These are phyloP conservation scores for Pseudogymnoascus sp. DNA, from an alignment of 2,329 filamentous ascomycete genomes.

Conservation along the genomic window DNA sequence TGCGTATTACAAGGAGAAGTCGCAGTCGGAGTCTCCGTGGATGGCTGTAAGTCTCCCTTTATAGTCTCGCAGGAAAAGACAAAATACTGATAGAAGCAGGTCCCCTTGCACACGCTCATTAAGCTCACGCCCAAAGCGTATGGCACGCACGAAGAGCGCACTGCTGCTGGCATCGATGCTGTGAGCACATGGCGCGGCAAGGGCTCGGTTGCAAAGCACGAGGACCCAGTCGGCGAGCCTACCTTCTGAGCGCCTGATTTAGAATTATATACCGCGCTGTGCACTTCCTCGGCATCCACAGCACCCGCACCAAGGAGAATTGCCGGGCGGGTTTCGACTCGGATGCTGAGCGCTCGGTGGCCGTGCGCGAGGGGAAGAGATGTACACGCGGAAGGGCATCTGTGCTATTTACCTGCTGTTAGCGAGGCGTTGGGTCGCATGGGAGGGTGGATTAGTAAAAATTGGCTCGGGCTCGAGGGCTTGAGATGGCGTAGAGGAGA, in stretches of 20 bases:
- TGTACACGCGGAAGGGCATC: background rate
- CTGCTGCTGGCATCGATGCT: conserved; percentile 85
- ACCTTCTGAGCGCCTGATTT: background rate
- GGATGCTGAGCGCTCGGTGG: background rate
- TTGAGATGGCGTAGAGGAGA: conserved; percentile 3
- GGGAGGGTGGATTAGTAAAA: background rate
- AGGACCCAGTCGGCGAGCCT: conserved; percentile 29
- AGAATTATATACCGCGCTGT: background rate
- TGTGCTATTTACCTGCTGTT: conserved; percentile 7
- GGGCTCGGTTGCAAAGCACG: conserved; percentile 84
- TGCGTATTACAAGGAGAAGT: conserved; percentile 97
- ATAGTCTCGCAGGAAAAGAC: background rate
- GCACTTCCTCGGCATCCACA: background rate
- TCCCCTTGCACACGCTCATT: conserved; percentile 91
- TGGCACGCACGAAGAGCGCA: conserved; percentile 80
- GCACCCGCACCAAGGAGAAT: background rate
- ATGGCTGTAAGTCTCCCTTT: conserved; percentile 47
- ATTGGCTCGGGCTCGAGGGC: background rate
- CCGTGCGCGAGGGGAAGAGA: background rate
- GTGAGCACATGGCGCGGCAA: conserved; percentile 96
- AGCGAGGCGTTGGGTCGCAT: conserved; percentile 7
- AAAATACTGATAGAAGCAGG: conserved; percentile 37
- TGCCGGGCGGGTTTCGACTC: background rate
- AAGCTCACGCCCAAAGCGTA: conserved; percentile 94
- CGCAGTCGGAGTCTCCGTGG: conserved; percentile 89